These are phyloP conservation scores for Abrus precatorius DNA, from an alignment of 306 rosid genomes.

Conservation along the genomic window DNA sequence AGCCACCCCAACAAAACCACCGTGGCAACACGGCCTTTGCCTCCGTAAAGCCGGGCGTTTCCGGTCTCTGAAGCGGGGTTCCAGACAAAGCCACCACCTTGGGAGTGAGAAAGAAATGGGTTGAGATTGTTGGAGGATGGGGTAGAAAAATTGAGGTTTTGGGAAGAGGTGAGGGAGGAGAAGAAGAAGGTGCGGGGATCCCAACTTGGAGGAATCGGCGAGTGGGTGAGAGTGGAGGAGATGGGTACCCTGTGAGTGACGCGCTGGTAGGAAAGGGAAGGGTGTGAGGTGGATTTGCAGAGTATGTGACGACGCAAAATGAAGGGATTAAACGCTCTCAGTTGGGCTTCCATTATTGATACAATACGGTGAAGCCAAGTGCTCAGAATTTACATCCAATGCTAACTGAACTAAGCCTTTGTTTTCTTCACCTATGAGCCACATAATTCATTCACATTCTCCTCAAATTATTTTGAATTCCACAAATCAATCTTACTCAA, in stretches of 20 bases:
- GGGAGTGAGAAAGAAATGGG: slow-evolving; percentile 46
- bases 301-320: slow-evolving; percentile 58
- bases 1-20: slow-evolving; percentile 95
- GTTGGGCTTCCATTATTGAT: slow-evolving; percentile 67
- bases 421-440: neutral
- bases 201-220: slow-evolving; percentile 42
- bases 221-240: slow-evolving; percentile 45
- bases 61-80: slow-evolving; percentile 55
- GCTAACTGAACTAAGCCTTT: neutral
- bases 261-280: slow-evolving; percentile 25
- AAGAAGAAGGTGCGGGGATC: slow-evolving; percentile 54
- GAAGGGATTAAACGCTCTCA: slow-evolving; percentile 53
- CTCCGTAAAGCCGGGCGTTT: slow-evolving; percentile 40
- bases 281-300: slow-evolving; percentile 45
- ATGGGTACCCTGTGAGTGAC: slow-evolving; percentile 6
- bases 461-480: too few relatives aligned
- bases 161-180: slow-evolving; percentile 57
- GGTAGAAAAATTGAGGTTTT: slow-evolving; percentile 36
- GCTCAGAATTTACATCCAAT: neutral
- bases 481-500: too few relatives aligned
- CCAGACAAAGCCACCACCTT: slow-evolving; percentile 55
- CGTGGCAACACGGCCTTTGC: slow-evolving; percentile 47
- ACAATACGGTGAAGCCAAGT: neutral
- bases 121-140: slow-evolving; percentile 23
- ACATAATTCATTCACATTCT: too few relatives aligned